Evolutionary conservation across 2,329 filamentous ascomycete species (phyloP).

Genomic region (Phaeoacremonium minimum): DNA sequence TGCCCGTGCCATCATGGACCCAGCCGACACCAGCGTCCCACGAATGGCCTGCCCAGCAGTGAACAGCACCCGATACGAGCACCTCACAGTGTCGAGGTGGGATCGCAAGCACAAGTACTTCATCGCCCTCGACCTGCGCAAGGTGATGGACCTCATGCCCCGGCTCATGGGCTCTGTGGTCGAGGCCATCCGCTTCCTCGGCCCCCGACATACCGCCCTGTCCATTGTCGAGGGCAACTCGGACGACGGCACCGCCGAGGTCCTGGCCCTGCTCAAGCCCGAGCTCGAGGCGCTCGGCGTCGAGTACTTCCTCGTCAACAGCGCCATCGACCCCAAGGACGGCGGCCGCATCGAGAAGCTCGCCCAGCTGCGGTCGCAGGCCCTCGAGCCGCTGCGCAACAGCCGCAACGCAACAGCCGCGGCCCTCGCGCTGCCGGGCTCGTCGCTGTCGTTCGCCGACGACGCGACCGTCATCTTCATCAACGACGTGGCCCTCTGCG

Average conservation of each 20-base stretch:
- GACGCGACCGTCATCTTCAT: conserved; percentile 41
- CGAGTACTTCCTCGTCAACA: conserved; percentile 31
- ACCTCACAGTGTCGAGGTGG: conserved; percentile 4
- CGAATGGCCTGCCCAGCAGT: conserved; percentile 6
- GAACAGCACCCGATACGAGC: conserved; percentile 3
- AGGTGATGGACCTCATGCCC: conserved; percentile 25
- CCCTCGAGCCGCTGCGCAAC: conserved; percentile 1
- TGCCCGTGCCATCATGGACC: conserved; percentile 7
- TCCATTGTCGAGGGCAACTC: conserved; percentile 55
- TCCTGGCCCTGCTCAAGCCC: conserved; percentile 20
- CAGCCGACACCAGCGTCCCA: conserved; percentile 6
- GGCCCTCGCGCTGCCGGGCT: neutral
- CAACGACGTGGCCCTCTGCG: conserved; percentile 42
- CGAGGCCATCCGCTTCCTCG: conserved; percentile 43
- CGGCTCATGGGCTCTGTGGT: conserved; percentile 39
- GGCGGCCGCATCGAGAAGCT: conserved; percentile 4
- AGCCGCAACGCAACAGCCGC: conserved; percentile 1
- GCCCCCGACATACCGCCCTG: conserved; percentile 43
- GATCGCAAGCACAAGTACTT: conserved; percentile 18
- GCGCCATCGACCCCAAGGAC: conserved; percentile 27
- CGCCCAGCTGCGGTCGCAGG: conserved; percentile 1
- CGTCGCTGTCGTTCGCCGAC: neutral
- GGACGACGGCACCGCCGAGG: conserved; percentile 41
- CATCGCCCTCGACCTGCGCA: conserved; percentile 31
- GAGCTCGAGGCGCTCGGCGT: conserved; percentile 29